Evolutionary conservation across 2,329 filamentous ascomycete genomes (phyloP).

Genomic region (Hysterium pulicare): DNA sequence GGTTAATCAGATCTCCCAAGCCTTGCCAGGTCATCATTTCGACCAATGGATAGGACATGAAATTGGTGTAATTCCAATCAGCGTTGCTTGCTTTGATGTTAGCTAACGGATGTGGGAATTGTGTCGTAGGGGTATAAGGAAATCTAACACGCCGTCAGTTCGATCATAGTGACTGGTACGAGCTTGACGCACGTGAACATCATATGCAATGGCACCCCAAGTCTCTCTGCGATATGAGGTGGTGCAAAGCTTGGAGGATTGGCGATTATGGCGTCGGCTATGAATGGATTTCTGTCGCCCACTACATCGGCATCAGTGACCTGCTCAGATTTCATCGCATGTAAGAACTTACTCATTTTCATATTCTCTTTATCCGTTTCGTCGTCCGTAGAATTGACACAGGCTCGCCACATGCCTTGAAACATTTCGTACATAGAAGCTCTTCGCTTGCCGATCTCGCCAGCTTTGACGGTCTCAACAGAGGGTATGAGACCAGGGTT

Average conservation of each 20-base stretch:
- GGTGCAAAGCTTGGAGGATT: slow-evolving; percentile 78
- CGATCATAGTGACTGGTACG: slow-evolving; percentile 61
- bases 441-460: slow-evolving; percentile 66
- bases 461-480: slow-evolving; percentile 67
- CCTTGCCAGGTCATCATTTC: slow-evolving; percentile 69
- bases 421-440: slow-evolving; percentile 78
- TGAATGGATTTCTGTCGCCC: slow-evolving; percentile 65
- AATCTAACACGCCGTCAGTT: slow-evolving; percentile 45
- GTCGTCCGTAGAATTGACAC: slow-evolving; percentile 69
- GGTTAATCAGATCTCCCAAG: slow-evolving; percentile 73
- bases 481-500: slow-evolving; percentile 75
- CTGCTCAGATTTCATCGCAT: neutral
- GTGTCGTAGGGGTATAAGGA: slow-evolving; percentile 71
- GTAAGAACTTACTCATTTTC: slow-evolving; percentile 51
- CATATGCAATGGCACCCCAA: slow-evolving; percentile 72
- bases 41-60: slow-evolving; percentile 75
- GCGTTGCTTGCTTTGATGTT: slow-evolving; percentile 71
- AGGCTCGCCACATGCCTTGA: slow-evolving; percentile 76
- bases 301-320: slow-evolving; percentile 30
- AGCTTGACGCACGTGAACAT: slow-evolving; percentile 83
- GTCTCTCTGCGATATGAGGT: slow-evolving; percentile 70
- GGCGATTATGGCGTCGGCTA: slow-evolving; percentile 78
- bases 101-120: slow-evolving; percentile 74
- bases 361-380: slow-evolving; percentile 57
- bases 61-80: slow-evolving; percentile 71